Conservation (phyloP, 768 basidiomycete genomes). For the Suillus tomentosus region DNA sequence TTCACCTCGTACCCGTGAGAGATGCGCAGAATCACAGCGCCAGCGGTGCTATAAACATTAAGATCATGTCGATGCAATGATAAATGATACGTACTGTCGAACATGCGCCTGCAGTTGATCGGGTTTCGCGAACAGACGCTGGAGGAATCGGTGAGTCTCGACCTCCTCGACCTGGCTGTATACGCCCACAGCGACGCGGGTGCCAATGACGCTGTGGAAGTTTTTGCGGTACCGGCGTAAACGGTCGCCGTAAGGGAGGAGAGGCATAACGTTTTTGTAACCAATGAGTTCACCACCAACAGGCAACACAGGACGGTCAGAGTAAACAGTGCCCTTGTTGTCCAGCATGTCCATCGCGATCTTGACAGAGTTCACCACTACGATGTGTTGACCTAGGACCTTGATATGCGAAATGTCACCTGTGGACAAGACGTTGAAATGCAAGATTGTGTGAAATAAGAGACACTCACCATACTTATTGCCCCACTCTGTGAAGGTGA, state of each 20-base stretch:
- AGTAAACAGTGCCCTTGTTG: conserved; percentile 66
- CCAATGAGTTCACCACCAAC: conserved; percentile 40
- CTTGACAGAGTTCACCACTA: conserved; percentile 55
- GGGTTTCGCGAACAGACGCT: conserved; percentile 40
- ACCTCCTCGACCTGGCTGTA: conserved; percentile 40
- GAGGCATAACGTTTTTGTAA: conserved; percentile 35
- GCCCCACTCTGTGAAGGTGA: conserved; percentile 47
- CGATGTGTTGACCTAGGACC: conserved; percentile 58
- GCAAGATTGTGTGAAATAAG: background rate
- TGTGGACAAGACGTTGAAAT: conserved; percentile 21
- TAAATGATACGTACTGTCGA: conserved; percentile 36
- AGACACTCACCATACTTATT: conserved; percentile 41
- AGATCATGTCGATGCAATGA: conserved; percentile 1
- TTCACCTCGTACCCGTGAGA: conserved; percentile 59
- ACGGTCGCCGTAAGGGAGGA: conserved; percentile 43
- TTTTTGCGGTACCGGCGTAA: conserved; percentile 45
- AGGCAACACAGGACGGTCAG: conserved; percentile 56
- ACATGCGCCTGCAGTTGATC: conserved; percentile 40
- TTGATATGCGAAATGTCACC: conserved; percentile 64
- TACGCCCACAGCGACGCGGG: conserved; percentile 35
- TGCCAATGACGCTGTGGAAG: conserved; percentile 44
- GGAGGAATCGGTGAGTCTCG: conserved; percentile 46
- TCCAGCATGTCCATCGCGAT: conserved; percentile 61
- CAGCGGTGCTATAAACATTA: conserved; percentile 42
- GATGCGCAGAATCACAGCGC: conserved; percentile 53